phyloP scores from a whole-genome alignment of 2,329 filamentous ascomycete species.

The Hansfordia pulvinata region DNA sequence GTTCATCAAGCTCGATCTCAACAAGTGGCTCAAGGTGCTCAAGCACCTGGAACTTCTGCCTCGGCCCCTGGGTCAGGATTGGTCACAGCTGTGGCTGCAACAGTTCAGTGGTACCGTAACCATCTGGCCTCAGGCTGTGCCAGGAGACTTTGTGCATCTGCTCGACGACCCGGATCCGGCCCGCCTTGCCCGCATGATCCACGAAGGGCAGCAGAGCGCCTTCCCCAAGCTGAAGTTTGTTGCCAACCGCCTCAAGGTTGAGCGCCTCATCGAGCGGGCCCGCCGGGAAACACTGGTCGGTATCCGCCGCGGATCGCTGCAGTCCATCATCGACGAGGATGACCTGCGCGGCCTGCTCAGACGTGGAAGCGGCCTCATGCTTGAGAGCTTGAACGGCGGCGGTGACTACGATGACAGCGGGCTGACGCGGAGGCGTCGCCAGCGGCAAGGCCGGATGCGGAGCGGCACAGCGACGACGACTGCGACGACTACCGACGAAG shows the following conservation, averaged over 20 bases:
- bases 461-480: too few species aligned
- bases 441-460: too few species aligned
- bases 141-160: conserved; percentile 75
- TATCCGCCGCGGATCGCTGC: conserved; percentile 35
- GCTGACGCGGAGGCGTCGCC: too few species aligned
- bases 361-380: conserved; percentile 5
- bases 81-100: conserved; percentile 93
- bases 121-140: conserved; percentile 77
- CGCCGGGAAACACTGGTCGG: conserved; percentile 36
- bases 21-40: conserved; percentile 94
- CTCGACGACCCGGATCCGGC: conserved; percentile 67
- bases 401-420: too few species aligned
- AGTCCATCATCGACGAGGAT: conserved; percentile 48
- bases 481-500: too few species aligned
- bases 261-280: conserved; percentile 52
- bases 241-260: conserved; percentile 72
- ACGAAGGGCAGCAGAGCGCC: conserved; percentile 74
- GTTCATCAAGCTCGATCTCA: conserved; percentile 90
- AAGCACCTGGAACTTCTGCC: conserved; percentile 86
- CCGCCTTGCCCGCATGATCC: conserved; percentile 75
- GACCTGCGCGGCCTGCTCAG: conserved; percentile 37
- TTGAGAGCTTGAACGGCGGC: conserved; percentile 4
- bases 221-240: conserved; percentile 92
- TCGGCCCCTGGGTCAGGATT: conserved; percentile 83
- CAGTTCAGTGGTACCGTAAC: conserved; percentile 90